Conservation (phyloP, 306 rosid species). For the Acmispon strigosus region DNA sequence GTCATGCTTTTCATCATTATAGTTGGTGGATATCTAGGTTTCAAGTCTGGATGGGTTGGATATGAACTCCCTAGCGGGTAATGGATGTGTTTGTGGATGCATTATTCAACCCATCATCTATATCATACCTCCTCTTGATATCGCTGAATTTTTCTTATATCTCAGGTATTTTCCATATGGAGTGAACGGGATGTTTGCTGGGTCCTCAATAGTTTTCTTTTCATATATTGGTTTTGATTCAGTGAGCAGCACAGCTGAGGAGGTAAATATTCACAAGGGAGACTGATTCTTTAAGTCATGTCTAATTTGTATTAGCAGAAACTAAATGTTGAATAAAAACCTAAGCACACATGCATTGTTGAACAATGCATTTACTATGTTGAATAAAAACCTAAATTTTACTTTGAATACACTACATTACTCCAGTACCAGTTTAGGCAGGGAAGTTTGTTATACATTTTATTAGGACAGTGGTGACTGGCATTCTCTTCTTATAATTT, state of each 20-base stretch:
- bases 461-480: neutral
- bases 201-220: slow-evolving; percentile 70
- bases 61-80: slow-evolving; percentile 63
- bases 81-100: slow-evolving; percentile 5
- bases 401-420: neutral
- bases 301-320: slow-evolving; percentile 3
- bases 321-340: neutral
- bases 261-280: slow-evolving; percentile 36
- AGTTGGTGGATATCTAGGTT: slow-evolving; percentile 63
- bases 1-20: slow-evolving; percentile 53
- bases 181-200: slow-evolving; percentile 58
- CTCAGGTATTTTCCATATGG: slow-evolving; percentile 63
- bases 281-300: neutral
- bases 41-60: slow-evolving; percentile 66
- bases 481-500: neutral
- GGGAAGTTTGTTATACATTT: slow-evolving; percentile 1
- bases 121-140: neutral
- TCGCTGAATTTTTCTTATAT: slow-evolving; percentile 14
- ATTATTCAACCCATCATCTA: slow-evolving; percentile 15
- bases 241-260: slow-evolving; percentile 69
- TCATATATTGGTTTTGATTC: slow-evolving; percentile 74
- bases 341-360: neutral
- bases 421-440: neutral
- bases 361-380: neutral
- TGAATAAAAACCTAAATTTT: neutral